Evolutionary conservation across 2,329 filamentous ascomycete species (phyloP).

Genomic region (Aspergillus arachidicola): DNA sequence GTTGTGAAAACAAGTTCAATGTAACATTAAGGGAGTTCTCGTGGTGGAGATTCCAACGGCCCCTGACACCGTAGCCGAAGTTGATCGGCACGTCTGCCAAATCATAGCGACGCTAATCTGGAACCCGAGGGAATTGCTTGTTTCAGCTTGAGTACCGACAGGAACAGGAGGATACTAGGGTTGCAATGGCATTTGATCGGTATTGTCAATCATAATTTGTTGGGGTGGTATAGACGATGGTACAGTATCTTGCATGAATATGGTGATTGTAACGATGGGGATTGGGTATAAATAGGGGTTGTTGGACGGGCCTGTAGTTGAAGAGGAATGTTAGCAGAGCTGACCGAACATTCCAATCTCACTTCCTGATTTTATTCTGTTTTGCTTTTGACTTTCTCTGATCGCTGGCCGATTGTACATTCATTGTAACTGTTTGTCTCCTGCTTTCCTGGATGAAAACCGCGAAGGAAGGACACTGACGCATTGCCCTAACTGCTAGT

Average conservation of each 20-base stretch:
- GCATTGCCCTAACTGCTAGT: neutral
- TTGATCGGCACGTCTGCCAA: neutral
- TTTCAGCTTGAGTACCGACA: neutral
- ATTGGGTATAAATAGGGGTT: neutral
- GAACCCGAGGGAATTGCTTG: neutral
- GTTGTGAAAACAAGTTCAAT: neutral
- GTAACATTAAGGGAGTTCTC: neutral
- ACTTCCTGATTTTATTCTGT: neutral
- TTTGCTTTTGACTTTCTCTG: neutral
- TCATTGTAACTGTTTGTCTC: neutral
- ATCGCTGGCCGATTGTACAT: neutral
- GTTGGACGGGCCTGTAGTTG: neutral
- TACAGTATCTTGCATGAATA: neutral
- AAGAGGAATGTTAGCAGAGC: neutral
- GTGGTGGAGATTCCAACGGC: neutral
- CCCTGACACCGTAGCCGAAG: neutral
- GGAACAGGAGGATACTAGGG: neutral
- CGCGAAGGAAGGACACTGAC: neutral
- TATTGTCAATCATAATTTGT: neutral
- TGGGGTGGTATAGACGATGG: neutral
- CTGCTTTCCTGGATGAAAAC: neutral
- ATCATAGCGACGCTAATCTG: neutral
- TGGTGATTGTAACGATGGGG: neutral
- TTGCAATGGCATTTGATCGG: neutral
- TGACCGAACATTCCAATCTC: neutral